Conservation (phyloP, 2,329 filamentous ascomycete genomes). For the Ophiosphaerella narmari region DNA sequence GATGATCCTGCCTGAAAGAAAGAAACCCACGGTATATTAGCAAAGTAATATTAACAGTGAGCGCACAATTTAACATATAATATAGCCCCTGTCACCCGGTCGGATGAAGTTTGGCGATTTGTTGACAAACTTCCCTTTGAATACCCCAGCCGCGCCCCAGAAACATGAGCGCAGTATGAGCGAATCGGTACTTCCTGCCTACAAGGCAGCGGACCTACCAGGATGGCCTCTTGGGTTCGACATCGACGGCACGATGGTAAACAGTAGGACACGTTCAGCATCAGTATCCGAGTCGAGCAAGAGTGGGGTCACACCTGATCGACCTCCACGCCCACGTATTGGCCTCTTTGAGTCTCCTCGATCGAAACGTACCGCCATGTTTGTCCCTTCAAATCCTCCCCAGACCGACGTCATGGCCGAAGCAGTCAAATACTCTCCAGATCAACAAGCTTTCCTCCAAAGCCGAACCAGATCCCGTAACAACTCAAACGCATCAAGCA, state of each 20-base stretch:
- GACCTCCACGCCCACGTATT: constrained; percentile 27
- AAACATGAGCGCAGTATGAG: constrained; percentile 29
- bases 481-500: constrained; percentile 1
- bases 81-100: constrained; percentile 28
- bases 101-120: constrained; percentile 28
- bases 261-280: constrained; percentile 16
- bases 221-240: constrained; percentile 9
- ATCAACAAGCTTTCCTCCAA: constrained; percentile 2
- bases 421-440: constrained; percentile 23
- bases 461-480: not conserved
- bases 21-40: constrained; percentile 32
- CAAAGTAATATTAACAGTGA: constrained; percentile 1
- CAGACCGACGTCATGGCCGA: constrained; percentile 28
- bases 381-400: constrained; percentile 11
- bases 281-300: constrained; percentile 19
- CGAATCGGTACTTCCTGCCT: constrained; percentile 28
- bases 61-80: constrained; percentile 11
- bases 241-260: not conserved
- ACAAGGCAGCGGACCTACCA: constrained; percentile 14
- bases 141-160: constrained; percentile 22
- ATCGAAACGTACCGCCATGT: not conserved
- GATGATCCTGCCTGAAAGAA: constrained; percentile 24
- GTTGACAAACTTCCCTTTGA: constrained; percentile 30
- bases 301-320: constrained; percentile 24
- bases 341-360: constrained; percentile 29